Conservation (phyloP, 2,329 filamentous ascomycete genomes). For the Coccinonectria pachysandricola region DNA sequence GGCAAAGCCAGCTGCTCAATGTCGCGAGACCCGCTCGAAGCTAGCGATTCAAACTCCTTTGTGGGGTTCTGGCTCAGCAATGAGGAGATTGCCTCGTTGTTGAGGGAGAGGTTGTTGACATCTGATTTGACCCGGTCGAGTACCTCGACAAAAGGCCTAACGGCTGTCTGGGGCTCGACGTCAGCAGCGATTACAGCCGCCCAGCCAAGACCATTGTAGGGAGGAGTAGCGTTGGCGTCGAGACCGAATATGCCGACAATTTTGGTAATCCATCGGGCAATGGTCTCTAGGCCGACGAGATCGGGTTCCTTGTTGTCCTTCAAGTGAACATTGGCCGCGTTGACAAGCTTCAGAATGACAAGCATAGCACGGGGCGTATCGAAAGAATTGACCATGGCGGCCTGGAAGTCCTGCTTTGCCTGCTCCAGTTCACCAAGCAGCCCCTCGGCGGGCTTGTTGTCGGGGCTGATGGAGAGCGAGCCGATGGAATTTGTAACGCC, state of each 20-base stretch:
- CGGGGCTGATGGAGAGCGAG: slow-evolving; percentile 26
- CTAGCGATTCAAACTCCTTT: slow-evolving; percentile 36
- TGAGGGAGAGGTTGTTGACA: slow-evolving; percentile 36
- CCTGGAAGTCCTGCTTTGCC: slow-evolving; percentile 43
- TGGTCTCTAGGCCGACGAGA: slow-evolving; percentile 37
- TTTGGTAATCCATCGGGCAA: slow-evolving; percentile 71
- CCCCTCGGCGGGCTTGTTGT: slow-evolving; percentile 21
- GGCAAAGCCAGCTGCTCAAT: slow-evolving; percentile 43
- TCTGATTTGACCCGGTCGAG: slow-evolving; percentile 37
- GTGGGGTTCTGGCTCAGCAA: slow-evolving; percentile 35
- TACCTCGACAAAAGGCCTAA: slow-evolving; percentile 36
- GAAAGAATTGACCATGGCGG: slow-evolving; percentile 71
- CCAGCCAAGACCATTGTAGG: slow-evolving; percentile 50
- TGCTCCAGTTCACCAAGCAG: slow-evolving; percentile 36
- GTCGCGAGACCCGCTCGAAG: slow-evolving; percentile 36
- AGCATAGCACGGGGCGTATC: slow-evolving; percentile 75
- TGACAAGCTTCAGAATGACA: slow-evolving; percentile 67
- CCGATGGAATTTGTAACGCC: slow-evolving; percentile 25
- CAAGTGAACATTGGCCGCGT: slow-evolving; percentile 58
- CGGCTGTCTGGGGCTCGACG: slow-evolving; percentile 34
- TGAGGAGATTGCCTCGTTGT: slow-evolving; percentile 32
- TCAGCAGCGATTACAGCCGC: slow-evolving; percentile 29
- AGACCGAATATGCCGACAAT: slow-evolving; percentile 81
- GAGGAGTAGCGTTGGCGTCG: slow-evolving; percentile 47
- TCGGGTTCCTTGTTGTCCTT: slow-evolving; percentile 36